Evolutionary conservation across 495 filamentous ascomycete species (phyloP).

Genomic region (Chlorociboria aeruginascens): DNA sequence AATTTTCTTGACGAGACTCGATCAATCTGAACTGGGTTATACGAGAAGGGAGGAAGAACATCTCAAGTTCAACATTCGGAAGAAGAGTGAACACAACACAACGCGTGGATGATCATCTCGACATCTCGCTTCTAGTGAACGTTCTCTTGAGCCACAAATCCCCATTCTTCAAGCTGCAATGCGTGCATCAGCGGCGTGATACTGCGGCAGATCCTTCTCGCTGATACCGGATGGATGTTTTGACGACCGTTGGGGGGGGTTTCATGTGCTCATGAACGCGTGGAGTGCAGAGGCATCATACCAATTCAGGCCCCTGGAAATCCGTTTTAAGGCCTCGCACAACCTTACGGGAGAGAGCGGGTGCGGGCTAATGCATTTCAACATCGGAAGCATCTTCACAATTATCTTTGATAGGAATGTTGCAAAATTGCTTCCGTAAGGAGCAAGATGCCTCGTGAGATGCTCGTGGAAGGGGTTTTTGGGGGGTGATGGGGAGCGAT

Average conservation of each 20-base stretch:
- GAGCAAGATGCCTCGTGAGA: not conserved
- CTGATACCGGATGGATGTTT: not conserved
- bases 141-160: not conserved
- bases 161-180: not conserved
- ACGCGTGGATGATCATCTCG: too few species aligned
- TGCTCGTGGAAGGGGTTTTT: not conserved
- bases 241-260: conserved; percentile 12
- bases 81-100: too few species aligned
- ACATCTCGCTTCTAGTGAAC: not conserved
- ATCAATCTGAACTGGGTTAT: not conserved
- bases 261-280: conserved; percentile 16
- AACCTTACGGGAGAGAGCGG: not conserved
- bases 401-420: not conserved
- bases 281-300: conserved; percentile 8
- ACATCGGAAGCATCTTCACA: conserved; percentile 5
- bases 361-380: conserved; percentile 4
- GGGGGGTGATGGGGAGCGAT: too few species aligned
- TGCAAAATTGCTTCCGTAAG: not conserved
- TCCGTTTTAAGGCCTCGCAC: not conserved
- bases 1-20: conserved; percentile 6
- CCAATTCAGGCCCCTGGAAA: not conserved
- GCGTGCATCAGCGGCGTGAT: not conserved
- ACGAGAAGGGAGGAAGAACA: not conserved
- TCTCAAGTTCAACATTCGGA: not conserved
- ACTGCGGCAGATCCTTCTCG: too few species aligned